Evolutionary conservation across 371 early-diverging fungal genomes (phyloP).

Genomic region (Coemansia sp.): DNA sequence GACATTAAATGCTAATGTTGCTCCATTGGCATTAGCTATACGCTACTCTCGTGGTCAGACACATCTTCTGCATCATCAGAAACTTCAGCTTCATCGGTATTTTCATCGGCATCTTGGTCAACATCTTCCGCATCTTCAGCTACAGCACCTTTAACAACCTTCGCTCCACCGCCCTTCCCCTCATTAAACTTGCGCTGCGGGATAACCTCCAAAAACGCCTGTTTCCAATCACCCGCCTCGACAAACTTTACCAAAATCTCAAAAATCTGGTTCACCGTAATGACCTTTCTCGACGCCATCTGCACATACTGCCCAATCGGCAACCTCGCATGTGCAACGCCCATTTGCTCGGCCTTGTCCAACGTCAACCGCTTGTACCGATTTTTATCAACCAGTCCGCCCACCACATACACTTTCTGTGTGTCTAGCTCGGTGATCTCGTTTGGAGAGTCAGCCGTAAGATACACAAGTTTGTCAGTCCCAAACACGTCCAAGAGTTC

Average conservation of each 20-base stretch:
- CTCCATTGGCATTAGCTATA: too few species aligned
- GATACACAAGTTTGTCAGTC: constrained; percentile 70
- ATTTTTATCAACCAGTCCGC: constrained; percentile 95
- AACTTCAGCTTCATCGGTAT: too few species aligned
- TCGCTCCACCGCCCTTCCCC: background rate
- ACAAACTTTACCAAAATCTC: constrained; percentile 79
- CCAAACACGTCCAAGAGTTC: constrained; percentile 53
- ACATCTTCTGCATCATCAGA: too few species aligned
- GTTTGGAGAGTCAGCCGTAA: constrained; percentile 87
- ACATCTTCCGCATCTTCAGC: too few species aligned
- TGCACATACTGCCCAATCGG: constrained; percentile 84
- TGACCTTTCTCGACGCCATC: constrained; percentile 76
- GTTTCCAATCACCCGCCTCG: constrained; percentile 73
- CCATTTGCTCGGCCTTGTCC: constrained; percentile 72
- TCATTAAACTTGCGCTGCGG: constrained; percentile 71
- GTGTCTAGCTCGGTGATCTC: constrained; percentile 67
- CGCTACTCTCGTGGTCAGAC: too few species aligned
- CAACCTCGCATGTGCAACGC: constrained; percentile 76
- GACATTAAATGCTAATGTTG: too few species aligned
- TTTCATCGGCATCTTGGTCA: too few species aligned
- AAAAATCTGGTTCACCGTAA: constrained; percentile 91
- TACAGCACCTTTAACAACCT: too few species aligned
- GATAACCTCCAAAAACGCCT: constrained; percentile 80
- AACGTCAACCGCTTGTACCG: constrained; percentile 79
- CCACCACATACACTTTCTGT: constrained; percentile 80